Evolutionary conservation across 495 filamentous ascomycete genomes (phyloP).

Genomic region (Aspergillus cristatus): DNA sequence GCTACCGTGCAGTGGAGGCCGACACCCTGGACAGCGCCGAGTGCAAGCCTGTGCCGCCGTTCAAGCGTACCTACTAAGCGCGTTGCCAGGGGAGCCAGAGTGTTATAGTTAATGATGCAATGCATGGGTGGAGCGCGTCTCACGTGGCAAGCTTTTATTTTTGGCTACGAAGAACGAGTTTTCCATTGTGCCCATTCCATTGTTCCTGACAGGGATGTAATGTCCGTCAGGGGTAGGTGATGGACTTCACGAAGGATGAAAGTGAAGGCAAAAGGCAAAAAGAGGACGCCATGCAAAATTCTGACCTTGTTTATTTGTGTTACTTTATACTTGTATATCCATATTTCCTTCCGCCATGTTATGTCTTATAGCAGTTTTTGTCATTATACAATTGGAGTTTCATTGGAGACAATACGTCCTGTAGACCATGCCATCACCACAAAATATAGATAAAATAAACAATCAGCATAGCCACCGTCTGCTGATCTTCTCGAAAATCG

Average conservation of each 20-base stretch:
- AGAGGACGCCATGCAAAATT: conserved; percentile 29
- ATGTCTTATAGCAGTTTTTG: conserved; percentile 31
- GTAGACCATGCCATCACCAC: too few relatives aligned
- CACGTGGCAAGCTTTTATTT: too few relatives aligned
- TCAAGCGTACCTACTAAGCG: conserved; percentile 72
- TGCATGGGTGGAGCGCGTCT: too few relatives aligned
- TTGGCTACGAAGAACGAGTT: too few relatives aligned
- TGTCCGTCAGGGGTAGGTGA: too few relatives aligned
- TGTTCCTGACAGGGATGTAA: too few relatives aligned
- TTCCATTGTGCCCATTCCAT: too few relatives aligned
- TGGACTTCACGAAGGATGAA: too few relatives aligned
- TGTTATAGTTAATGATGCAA: neutral
- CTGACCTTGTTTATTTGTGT: conserved; percentile 30
- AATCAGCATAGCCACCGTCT: too few relatives aligned
- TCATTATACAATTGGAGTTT: conserved; percentile 24
- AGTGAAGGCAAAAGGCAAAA: neutral
- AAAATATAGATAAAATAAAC: too few relatives aligned
- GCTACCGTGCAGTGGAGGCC: conserved; percentile 67
- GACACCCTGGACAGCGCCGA: conserved; percentile 80
- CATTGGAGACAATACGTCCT: conserved; percentile 4
- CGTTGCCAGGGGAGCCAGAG: neutral
- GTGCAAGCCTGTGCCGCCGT: conserved; percentile 80
- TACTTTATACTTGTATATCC: conserved; percentile 41
- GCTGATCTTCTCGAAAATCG: too few relatives aligned
- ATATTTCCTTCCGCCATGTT: conserved; percentile 29